These are phyloP conservation scores for Magnolia changhungtana DNA, from an alignment of 164 flowering plant genomes.

Conservation along the genomic window DNA sequence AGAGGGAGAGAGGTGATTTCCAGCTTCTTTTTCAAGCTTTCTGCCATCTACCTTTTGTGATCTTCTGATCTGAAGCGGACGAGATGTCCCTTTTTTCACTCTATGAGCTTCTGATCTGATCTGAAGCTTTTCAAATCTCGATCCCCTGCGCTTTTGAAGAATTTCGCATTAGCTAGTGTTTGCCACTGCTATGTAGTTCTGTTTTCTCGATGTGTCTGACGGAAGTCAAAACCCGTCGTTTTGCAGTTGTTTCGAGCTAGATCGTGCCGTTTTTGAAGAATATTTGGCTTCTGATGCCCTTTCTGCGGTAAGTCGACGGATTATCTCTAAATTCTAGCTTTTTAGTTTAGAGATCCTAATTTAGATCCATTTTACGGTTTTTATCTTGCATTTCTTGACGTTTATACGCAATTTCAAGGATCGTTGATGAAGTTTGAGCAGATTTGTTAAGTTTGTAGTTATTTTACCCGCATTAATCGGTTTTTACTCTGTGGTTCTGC, in stretches of 20 bases:
- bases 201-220: background rate
- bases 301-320: background rate
- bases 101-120: background rate
- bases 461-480: no score
- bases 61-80: slow-evolving; percentile 1
- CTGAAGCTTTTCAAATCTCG: background rate
- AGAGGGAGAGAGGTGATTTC: background rate
- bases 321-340: background rate
- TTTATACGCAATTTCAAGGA: no score
- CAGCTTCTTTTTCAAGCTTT: no score
- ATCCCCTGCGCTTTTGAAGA: background rate
- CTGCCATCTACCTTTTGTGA: background rate
- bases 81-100: background rate
- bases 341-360: background rate
- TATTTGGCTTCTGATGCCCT: background rate
- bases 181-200: background rate
- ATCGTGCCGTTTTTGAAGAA: background rate
- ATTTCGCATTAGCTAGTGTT: background rate
- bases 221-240: background rate
- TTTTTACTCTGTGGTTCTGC: no score
- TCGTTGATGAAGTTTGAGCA: no score
- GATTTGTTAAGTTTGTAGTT: no score
- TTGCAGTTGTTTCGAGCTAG: background rate
- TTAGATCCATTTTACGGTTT: background rate
- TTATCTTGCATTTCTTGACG: background rate